phyloP scores from a whole-genome alignment of 768 basidiomycete species.

The Chiua virens region DNA sequence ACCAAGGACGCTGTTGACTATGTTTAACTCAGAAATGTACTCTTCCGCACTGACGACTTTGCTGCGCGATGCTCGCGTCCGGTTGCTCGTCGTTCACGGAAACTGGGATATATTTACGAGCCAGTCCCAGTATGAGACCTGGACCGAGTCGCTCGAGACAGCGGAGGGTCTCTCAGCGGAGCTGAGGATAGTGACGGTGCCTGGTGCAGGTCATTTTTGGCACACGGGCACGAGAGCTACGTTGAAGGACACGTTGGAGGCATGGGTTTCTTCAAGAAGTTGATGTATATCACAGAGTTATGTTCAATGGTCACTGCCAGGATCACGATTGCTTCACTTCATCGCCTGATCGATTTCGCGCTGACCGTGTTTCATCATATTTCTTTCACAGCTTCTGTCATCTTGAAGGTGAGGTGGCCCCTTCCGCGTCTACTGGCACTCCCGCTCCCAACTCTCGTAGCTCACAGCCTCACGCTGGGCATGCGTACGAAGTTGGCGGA shows the following conservation, averaged over 20 bases:
- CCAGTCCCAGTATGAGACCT: slow-evolving; percentile 50
- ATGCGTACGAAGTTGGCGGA: too few relatives aligned
- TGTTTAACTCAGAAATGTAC: slow-evolving; percentile 63
- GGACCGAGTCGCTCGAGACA: slow-evolving; percentile 44
- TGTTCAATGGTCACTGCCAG: slow-evolving; percentile 6
- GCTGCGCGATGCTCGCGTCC: slow-evolving; percentile 43
- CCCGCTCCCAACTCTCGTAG: too few relatives aligned
- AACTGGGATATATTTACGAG: slow-evolving; percentile 73
- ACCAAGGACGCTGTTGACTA: slow-evolving; percentile 63
- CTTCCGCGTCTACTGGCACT: too few relatives aligned
- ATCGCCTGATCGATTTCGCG: slow-evolving; percentile 3
- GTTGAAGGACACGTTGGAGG: slow-evolving; percentile 19
- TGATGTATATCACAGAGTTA: too few relatives aligned
- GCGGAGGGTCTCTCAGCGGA: slow-evolving; percentile 23
- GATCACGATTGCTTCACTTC: background rate
- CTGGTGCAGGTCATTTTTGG: slow-evolving; percentile 71
- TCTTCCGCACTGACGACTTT: slow-evolving; percentile 49
- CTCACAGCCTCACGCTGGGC: too few relatives aligned
- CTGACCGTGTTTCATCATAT: slow-evolving; percentile 10
- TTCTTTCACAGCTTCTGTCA: too few relatives aligned
- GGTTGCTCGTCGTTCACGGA: slow-evolving; percentile 66
- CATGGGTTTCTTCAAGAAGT: slow-evolving; percentile 16
- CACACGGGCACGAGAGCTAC: slow-evolving; percentile 31
- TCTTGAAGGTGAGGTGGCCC: too few relatives aligned
- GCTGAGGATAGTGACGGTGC: slow-evolving; percentile 38